These are phyloP conservation scores for Pseudopyricularia javanii DNA, from an alignment of 2,329 filamentous ascomycete genomes.

Conservation along the genomic window DNA sequence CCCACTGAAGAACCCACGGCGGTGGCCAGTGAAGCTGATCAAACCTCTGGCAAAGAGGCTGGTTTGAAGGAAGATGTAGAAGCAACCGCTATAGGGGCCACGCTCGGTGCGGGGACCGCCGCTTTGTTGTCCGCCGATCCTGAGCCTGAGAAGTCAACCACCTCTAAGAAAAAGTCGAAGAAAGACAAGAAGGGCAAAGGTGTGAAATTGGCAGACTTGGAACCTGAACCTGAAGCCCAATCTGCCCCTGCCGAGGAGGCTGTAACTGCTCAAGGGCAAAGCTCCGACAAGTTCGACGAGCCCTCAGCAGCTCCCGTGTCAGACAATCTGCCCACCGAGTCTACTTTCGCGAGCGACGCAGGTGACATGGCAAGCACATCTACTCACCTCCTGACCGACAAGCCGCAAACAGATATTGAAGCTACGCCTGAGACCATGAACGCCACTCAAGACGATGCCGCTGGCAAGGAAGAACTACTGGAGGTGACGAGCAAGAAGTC, in stretches of 20 bases:
- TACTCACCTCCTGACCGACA: neutral
- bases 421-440: neutral
- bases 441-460: neutral
- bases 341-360: neutral
- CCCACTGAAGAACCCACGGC: neutral
- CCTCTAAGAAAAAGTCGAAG: constrained; percentile 15
- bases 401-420: neutral
- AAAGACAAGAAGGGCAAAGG: constrained; percentile 15
- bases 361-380: neutral
- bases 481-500: neutral
- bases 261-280: neutral
- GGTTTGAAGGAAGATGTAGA: neutral
- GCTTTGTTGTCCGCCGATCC: neutral
- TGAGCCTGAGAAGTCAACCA: neutral
- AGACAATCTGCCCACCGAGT: neutral
- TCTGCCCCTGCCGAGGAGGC: neutral
- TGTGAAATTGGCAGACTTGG: constrained; percentile 4
- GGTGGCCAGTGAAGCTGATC: neutral
- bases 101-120: neutral
- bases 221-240: neutral
- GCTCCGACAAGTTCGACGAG: neutral
- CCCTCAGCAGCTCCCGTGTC: neutral
- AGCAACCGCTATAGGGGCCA: neutral
- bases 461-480: neutral
- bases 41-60: neutral